These are phyloP conservation scores for Cercis canadensis DNA, from an alignment of 306 rosid species.

Conservation along the genomic window DNA sequence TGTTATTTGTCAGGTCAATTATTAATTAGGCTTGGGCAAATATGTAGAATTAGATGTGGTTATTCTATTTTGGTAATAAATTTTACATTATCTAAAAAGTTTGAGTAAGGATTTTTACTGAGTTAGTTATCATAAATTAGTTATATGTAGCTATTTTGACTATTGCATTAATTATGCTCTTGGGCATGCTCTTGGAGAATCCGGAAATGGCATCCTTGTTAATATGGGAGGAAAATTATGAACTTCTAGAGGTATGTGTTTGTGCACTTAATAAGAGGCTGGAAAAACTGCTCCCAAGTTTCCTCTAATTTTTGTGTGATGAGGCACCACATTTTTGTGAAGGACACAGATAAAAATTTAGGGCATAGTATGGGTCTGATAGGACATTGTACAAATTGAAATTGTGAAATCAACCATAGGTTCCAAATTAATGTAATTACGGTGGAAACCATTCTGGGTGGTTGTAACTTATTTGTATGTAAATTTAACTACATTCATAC, in stretches of 20 bases:
- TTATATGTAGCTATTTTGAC: too few relatives aligned
- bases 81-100: too few relatives aligned
- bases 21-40: too few relatives aligned
- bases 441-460: slow-evolving; percentile 10
- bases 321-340: slow-evolving; percentile 16
- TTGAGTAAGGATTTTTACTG: too few relatives aligned
- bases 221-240: slow-evolving; percentile 87
- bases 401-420: not conserved
- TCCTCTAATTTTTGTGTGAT: slow-evolving; percentile 52
- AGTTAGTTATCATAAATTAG: too few relatives aligned
- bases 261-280: slow-evolving; percentile 70
- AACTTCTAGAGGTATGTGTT: slow-evolving; percentile 76
- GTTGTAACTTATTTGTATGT: not conserved
- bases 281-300: slow-evolving; percentile 72
- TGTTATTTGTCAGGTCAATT: too few relatives aligned
- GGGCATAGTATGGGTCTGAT: slow-evolving; percentile 13
- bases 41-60: too few relatives aligned
- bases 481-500: not conserved
- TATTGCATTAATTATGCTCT: too few relatives aligned
- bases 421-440: slow-evolving; percentile 15
- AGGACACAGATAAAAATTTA: slow-evolving; percentile 14
- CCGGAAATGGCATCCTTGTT: slow-evolving; percentile 77
- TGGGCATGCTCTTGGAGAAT: slow-evolving; percentile 77
- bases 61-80: too few relatives aligned
- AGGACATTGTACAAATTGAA: not conserved